Base-by-base conservation (phyloP, 352 stramenopile genomes). In the Phytophthora litchii region DNA sequence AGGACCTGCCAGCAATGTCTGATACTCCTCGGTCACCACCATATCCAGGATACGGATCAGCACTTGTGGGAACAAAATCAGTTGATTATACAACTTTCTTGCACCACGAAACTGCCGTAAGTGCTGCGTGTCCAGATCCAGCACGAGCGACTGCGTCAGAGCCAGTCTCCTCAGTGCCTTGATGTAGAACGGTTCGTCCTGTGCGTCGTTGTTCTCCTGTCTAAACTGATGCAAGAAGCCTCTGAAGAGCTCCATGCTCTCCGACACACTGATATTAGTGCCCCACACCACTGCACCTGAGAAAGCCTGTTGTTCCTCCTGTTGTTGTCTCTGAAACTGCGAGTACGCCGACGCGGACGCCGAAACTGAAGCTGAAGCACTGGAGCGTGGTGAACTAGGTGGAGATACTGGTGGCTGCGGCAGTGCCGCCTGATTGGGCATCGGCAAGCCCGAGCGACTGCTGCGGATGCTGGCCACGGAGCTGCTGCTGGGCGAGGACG, bases 21-120 rank as follows among this genome's bases (percentile, higher is more conserved):
- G 67, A 60, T 91, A 96, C 70, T 99, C 93, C 46, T 98, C 82
- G 41, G 95, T 89, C 19, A 98, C 80, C 12, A 99, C 86, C 71
- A 98, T 89, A 78, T 99, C 97, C 69, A 99, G 88, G 38, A 99
- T 92, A 3, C 94, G 93, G 44, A 99, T 96, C 17, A 99, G 89
- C 65, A 94, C 85, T 60, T 97, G 86, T 3, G 93, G 97, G 73
- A 99, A 99, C 32, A 97, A 78, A 20, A 99, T 70, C 21, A 99
- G 78, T 78, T 99, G 96, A 60, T 97, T 89, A 74, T 99, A 99
- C 16, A 99, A 64, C 48, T 91, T 87, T 61, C 95, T 72, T 3
- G 74, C 84, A 41, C 80, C 69, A 1, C 60, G 72, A 53, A 92
- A 95, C 56, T 94, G 80, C 41, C 89, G 68, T 49, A 98, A 63